A percentile compares a stretch with the other conserved stretches of the same genome.
phyloP scores from a whole-genome alignment of 2,329 filamentous ascomycete genomes.

The Lizonia empirigonia region DNA sequence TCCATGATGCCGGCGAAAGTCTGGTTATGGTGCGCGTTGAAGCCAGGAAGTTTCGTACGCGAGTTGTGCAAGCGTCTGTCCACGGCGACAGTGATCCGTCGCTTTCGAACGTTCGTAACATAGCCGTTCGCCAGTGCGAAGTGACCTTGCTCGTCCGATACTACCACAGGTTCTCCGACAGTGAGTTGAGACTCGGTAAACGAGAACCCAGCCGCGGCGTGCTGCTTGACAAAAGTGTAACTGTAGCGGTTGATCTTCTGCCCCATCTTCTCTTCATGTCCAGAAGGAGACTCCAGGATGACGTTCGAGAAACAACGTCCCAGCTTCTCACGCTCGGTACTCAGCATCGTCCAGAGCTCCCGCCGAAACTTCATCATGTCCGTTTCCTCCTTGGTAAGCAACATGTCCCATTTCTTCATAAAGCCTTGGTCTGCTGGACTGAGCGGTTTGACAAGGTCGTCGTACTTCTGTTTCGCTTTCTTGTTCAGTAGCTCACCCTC shows the following conservation, averaged over 20 bases:
- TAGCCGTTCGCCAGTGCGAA: conserved; percentile 94
- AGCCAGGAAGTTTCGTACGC: conserved; percentile 74
- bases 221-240: conserved; percentile 82
- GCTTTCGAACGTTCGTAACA: conserved; percentile 76
- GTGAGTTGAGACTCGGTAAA: conserved; percentile 90
- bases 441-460: conserved; percentile 79
- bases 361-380: conserved; percentile 84
- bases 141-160: conserved; percentile 93
- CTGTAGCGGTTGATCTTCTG: conserved; percentile 89
- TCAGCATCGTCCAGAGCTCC: conserved; percentile 96
- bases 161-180: conserved; percentile 89
- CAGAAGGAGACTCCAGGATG: conserved; percentile 78
- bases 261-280: conserved; percentile 69
- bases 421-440: conserved; percentile 76
- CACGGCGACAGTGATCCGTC: conserved; percentile 83
- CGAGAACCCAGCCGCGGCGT: conserved; percentile 67
- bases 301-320: conserved; percentile 91
- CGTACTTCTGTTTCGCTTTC: conserved; percentile 78
- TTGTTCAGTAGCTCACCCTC: conserved; percentile 80
- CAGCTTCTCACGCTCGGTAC: conserved; percentile 81
- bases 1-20: conserved; percentile 93
- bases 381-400: conserved; percentile 93
- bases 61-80: conserved; percentile 89
- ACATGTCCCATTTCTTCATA: conserved; percentile 91
- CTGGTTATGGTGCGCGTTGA: conserved; percentile 78